Percentiles rank a stretch among this genome's conserved stretches.
Conservation (phyloP, 2,329 filamentous ascomycete genomes). For the Cryphonectria radicalis region DNA sequence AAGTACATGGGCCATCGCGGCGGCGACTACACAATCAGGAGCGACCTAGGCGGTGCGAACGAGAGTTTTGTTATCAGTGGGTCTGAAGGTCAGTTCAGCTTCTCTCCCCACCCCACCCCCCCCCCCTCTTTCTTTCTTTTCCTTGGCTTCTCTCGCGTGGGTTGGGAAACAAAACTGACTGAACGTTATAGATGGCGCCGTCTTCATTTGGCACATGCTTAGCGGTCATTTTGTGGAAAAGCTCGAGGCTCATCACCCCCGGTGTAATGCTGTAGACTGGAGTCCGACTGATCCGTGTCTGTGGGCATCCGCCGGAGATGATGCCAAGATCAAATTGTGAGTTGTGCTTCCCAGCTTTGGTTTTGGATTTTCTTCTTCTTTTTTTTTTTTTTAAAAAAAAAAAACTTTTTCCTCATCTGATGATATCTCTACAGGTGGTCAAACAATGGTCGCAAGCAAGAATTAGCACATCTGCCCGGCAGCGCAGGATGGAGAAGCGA, state of each 20-base stretch:
- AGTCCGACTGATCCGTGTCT: conserved; percentile 81
- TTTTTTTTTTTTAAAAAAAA: too few species aligned
- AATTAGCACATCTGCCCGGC: neutral
- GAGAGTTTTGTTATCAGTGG: conserved; percentile 92
- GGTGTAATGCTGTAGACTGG: conserved; percentile 90
- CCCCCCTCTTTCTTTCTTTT: too few species aligned
- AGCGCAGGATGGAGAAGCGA: neutral
- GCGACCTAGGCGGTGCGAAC: conserved; percentile 83
- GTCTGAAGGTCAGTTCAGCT: conserved; percentile 71
- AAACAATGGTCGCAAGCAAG: conserved; percentile 39
- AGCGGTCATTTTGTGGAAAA: conserved; percentile 77
- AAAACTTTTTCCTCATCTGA: too few species aligned
- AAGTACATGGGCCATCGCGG: conserved; percentile 78
- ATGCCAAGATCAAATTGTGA: conserved; percentile 83
- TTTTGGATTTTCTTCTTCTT: neutral
- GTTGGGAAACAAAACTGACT: conserved; percentile 5
- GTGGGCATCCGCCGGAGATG: conserved; percentile 91
- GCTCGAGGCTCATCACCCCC: conserved; percentile 72
- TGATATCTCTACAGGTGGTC: conserved; percentile 41
- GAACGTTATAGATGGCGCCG: conserved; percentile 55
- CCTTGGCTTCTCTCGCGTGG: neutral
- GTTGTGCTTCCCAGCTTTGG: conserved; percentile 39
- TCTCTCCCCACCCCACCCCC: neutral
- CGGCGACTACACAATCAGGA: conserved; percentile 78
- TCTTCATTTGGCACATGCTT: conserved; percentile 91